phyloP scores from a whole-genome alignment of 2,329 filamentous ascomycete species.

The Myriosclerotinia duriaeana region DNA sequence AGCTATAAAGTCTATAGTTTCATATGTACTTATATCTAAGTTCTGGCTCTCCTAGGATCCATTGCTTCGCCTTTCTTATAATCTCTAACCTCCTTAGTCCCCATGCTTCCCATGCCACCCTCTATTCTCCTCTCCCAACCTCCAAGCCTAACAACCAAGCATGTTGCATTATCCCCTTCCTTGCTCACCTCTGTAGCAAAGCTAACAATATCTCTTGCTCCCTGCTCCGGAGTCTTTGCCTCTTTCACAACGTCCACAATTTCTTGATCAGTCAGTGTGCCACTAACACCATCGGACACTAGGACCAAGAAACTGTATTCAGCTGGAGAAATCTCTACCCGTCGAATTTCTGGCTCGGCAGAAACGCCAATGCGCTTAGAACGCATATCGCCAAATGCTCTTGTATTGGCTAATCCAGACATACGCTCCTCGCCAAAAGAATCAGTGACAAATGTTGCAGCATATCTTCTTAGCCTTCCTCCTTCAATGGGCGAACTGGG shows the following conservation, averaged over 20 bases:
- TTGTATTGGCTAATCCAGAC: slow-evolving; percentile 87
- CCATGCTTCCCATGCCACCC: slow-evolving; percentile 83
- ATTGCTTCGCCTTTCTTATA: slow-evolving; percentile 76
- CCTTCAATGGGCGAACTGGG: slow-evolving; percentile 84
- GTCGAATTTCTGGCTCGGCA: slow-evolving; percentile 85
- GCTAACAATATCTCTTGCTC: slow-evolving; percentile 71
- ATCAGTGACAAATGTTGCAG: slow-evolving; percentile 85
- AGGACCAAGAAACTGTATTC: slow-evolving; percentile 89
- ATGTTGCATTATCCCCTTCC: slow-evolving; percentile 66
- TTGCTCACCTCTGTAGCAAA: slow-evolving; percentile 79
- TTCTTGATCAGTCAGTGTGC: slow-evolving; percentile 85
- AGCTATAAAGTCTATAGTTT: slow-evolving; percentile 7
- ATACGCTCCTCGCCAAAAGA: slow-evolving; percentile 98
- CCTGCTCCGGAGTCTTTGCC: slow-evolving; percentile 85
- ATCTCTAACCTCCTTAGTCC: slow-evolving; percentile 88
- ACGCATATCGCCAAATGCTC: slow-evolving; percentile 88
- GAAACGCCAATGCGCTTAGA: slow-evolving; percentile 92
- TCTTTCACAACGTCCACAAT: slow-evolving; percentile 96
- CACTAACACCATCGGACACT: slow-evolving; percentile 84
- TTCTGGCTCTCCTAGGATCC: slow-evolving; percentile 68
- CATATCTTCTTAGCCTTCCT: slow-evolving; percentile 79
- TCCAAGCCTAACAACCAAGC: slow-evolving; percentile 64
- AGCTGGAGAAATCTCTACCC: slow-evolving; percentile 75
- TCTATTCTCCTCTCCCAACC: slow-evolving; percentile 74
- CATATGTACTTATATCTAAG: slow-evolving; percentile 24